A percentile compares a stretch with the other conserved stretches of the same genome.
These are phyloP conservation scores for Liquidambar formosana DNA, from an alignment of 164 flowering plant species.

Conservation along the genomic window DNA sequence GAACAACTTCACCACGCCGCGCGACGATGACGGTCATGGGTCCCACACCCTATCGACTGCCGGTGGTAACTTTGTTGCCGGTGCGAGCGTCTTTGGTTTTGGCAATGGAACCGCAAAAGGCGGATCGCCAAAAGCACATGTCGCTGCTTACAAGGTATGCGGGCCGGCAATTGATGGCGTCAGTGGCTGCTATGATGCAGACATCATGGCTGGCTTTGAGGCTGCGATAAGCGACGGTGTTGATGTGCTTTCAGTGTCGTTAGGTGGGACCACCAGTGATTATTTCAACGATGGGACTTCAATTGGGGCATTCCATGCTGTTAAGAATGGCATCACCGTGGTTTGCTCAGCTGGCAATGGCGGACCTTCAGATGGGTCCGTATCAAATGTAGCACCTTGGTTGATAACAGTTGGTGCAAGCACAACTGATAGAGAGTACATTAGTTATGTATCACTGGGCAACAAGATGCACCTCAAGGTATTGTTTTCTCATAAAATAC, in stretches of 20 bases:
- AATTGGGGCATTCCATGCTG: conserved; percentile 74
- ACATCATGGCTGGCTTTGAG: conserved; percentile 56
- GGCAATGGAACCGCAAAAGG: conserved; percentile 29
- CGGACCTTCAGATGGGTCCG: conserved; percentile 43
- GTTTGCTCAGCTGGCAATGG: conserved; percentile 63
- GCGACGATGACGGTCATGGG: conserved; percentile 71
- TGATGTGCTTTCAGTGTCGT: conserved; percentile 46
- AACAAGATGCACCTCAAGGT: conserved; percentile 35
- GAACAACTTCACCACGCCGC: conserved; percentile 26
- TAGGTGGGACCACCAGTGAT: conserved; percentile 36
- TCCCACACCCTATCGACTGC: conserved; percentile 79
- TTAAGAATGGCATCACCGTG: conserved; percentile 49
- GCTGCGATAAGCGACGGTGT: conserved; percentile 64
- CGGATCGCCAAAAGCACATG: conserved; percentile 24
- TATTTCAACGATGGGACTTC: conserved; percentile 43
- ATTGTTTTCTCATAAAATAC: no score
- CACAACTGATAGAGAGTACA: conserved; percentile 57
- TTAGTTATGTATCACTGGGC: conserved; percentile 39
- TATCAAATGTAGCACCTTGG: conserved; percentile 67
- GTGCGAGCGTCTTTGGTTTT: conserved; percentile 38
- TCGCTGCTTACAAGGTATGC: conserved; percentile 29
- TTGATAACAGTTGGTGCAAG: conserved; percentile 68
- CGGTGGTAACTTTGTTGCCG: conserved; percentile 58
- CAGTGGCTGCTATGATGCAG: conserved; percentile 25
- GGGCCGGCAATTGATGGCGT: conserved; percentile 13